A percentile compares a stretch with the other conserved stretches of the same genome.
These are phyloP conservation scores for Pavlovales sp. DNA, from an alignment of 208 protist genomes.

Conservation along the genomic window DNA sequence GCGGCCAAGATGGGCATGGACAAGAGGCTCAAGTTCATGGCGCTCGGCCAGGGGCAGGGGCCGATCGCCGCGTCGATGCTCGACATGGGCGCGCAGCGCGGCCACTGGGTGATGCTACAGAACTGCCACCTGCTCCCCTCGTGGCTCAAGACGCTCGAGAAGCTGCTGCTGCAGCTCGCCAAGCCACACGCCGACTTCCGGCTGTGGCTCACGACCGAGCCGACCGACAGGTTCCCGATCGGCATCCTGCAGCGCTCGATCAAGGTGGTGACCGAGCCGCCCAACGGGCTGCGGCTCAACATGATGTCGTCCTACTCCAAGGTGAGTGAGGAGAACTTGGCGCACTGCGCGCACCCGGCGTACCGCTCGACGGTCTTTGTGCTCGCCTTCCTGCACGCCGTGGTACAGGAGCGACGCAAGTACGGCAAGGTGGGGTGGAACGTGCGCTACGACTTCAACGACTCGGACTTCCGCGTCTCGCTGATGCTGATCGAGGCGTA, in stretches of 20 bases:
- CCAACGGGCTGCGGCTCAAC: constrained; percentile 97
- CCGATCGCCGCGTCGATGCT: constrained; percentile 89
- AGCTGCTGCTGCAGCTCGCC: constrained; percentile 89
- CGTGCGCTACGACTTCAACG: constrained; percentile 98
- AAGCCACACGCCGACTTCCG: constrained; percentile 93
- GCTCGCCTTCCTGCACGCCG: constrained; percentile 96
- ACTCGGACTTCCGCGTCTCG: constrained; percentile 96
- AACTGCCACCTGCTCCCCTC: constrained; percentile 96
- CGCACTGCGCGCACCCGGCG: constrained; percentile 83
- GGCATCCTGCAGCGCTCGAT: constrained; percentile 59
- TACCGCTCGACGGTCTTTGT: constrained; percentile 96
- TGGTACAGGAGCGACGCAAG: constrained; percentile 74
- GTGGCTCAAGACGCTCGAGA: constrained; percentile 97
- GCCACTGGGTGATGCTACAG: constrained; percentile 98
- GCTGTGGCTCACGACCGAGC: constrained; percentile 97
- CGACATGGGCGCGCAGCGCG: constrained; percentile 83
- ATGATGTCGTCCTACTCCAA: constrained; percentile 93
- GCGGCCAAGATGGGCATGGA: constrained; percentile 84
- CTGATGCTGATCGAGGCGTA: constrained; percentile 91
- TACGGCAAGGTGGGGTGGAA: constrained; percentile 91
- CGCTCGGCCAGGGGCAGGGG: constrained; percentile 95
- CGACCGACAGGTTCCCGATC: constrained; percentile 88
- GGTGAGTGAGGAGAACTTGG: constrained; percentile 73
- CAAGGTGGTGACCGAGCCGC: constrained; percentile 94
- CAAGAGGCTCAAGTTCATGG: constrained; percentile 85